Evolutionary conservation across 805 yeast genomes (phyloP).

Genomic region (Hanseniaspora guilliermondii): DNA sequence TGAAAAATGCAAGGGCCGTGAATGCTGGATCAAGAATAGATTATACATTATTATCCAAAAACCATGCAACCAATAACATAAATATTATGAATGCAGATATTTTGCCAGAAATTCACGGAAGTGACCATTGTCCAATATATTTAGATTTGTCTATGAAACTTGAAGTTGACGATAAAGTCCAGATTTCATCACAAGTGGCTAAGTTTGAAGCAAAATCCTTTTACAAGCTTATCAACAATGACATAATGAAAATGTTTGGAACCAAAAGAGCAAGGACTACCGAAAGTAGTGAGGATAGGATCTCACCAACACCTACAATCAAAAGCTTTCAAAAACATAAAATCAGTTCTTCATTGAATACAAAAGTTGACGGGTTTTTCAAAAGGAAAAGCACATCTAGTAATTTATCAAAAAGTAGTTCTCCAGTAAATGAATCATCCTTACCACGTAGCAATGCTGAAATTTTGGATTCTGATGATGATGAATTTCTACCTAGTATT

Average conservation of each 20-base stretch:
- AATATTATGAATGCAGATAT: conserved; percentile 31
- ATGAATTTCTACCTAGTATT: conserved; percentile 1
- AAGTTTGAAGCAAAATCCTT: conserved; percentile 43
- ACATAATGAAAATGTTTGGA: conserved; percentile 29
- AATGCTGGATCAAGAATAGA: conserved; percentile 87
- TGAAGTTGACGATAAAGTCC: neutral
- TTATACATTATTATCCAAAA: conserved; percentile 43
- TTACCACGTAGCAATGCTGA: neutral
- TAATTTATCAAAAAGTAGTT: neutral
- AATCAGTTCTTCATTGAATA: neutral
- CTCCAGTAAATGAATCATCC: neutral
- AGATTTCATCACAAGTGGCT: conserved; percentile 19
- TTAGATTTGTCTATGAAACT: conserved; percentile 41
- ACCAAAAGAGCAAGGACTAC: conserved; percentile 15
- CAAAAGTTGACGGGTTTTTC: conserved; percentile 11
- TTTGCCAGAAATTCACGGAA: conserved; percentile 64
- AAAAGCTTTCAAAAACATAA: neutral
- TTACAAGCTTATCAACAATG: conserved; percentile 32
- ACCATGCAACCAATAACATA: conserved; percentile 23
- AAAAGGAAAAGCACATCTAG: conserved; percentile 2
- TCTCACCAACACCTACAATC: neutral
- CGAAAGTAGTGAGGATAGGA: neutral
- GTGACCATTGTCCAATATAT: conserved; percentile 89
- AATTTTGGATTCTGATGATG: neutral
- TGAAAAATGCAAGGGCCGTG: conserved; percentile 59